phyloP scores from a whole-genome alignment of 257 asterid species.

The Gardenia jasminoides region DNA sequence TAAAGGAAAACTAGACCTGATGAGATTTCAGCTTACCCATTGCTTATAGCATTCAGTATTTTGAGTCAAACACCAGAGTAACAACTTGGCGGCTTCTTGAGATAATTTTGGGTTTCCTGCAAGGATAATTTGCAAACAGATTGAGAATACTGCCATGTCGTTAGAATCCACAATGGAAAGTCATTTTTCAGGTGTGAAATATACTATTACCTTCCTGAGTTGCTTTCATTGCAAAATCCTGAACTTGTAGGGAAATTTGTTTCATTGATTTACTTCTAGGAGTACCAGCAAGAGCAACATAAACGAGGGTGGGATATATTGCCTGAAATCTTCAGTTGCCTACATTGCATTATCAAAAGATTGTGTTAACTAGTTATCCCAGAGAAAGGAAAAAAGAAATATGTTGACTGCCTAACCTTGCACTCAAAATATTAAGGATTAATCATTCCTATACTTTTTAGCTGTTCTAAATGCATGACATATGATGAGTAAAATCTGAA shows the following conservation, averaged over 20 bases:
- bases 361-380: neutral
- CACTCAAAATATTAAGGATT: neutral
- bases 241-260: slow-evolving; percentile 69
- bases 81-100: slow-evolving; percentile 62
- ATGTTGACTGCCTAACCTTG: neutral
- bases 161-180: too few species aligned
- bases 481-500: too few species aligned
- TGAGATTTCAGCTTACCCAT: slow-evolving; percentile 64
- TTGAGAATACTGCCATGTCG: too few species aligned
- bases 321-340: slow-evolving; percentile 87
- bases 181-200: too few species aligned
- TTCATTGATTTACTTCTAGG: slow-evolving; percentile 86
- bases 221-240: slow-evolving; percentile 49
- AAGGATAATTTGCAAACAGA: too few species aligned
- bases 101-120: slow-evolving; percentile 68
- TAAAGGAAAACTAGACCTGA: too few species aligned
- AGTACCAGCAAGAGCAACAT: slow-evolving; percentile 85
- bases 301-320: slow-evolving; percentile 70
- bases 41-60: slow-evolving; percentile 72
- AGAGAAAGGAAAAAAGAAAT: too few species aligned
- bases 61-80: slow-evolving; percentile 79
- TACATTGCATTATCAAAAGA: slow-evolving; percentile 19
- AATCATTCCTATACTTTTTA: too few species aligned
- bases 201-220: slow-evolving; percentile 65
- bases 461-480: too few species aligned